Evolutionary conservation across 345 rosid species (phyloP).

Genomic region (Moricandia arvensis): DNA sequence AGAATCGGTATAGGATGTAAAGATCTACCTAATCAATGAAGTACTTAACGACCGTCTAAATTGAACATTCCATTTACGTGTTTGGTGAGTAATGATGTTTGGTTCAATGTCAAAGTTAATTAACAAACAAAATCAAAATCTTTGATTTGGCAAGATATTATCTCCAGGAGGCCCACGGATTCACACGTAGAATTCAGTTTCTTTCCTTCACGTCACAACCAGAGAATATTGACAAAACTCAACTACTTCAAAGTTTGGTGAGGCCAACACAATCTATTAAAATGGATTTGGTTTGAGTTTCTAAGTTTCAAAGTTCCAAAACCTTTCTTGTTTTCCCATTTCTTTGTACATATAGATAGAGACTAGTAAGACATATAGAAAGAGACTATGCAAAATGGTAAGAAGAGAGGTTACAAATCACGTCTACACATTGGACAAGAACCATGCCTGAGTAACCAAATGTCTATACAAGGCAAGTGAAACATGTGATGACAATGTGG

Average conservation of each 20-base stretch:
- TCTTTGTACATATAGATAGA: slow-evolving; percentile 26
- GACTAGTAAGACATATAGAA: slow-evolving; percentile 11
- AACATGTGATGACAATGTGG: slow-evolving; percentile 99
- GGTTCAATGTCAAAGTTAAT: slow-evolving; percentile 1
- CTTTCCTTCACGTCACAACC: slow-evolving; percentile 28
- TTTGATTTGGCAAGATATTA: slow-evolving; percentile 22
- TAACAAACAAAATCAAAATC: slow-evolving; percentile 28
- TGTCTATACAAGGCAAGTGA: slow-evolving; percentile 95
- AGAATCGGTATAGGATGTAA: no score
- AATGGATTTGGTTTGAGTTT: not conserved
- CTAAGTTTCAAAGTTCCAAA: not conserved
- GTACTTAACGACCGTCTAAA: no score
- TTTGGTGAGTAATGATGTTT: slow-evolving; percentile 10
- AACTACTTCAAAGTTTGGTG: slow-evolving; percentile 28
- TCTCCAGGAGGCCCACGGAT: slow-evolving; percentile 14
- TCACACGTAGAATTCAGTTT: slow-evolving; percentile 14
- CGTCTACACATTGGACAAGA: slow-evolving; percentile 97
- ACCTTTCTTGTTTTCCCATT: not conserved
- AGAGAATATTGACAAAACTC: slow-evolving; percentile 13
- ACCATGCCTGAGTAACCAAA: slow-evolving; percentile 83
- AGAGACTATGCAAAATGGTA: slow-evolving; percentile 28
- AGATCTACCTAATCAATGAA: no score
- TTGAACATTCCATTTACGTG: not conserved
- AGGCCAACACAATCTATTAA: slow-evolving; percentile 28
- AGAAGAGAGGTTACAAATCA: slow-evolving; percentile 50